These are phyloP conservation scores for Arthrobotrys sphaeroides DNA, from an alignment of 2,329 filamentous ascomycete species.

Conservation along the genomic window DNA sequence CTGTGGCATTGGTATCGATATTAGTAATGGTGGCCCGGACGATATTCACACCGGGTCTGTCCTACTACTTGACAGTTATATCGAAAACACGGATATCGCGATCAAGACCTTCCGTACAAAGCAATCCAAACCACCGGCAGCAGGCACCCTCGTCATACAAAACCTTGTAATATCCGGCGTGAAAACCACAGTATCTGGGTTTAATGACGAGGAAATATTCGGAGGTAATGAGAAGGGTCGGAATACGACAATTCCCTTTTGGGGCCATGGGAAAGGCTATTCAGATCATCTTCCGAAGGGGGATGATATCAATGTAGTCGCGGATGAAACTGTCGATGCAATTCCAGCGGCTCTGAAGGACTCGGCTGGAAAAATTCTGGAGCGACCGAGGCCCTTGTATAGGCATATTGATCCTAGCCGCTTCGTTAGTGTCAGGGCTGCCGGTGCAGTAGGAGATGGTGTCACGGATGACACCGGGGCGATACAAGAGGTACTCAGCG, in stretches of 20 bases:
- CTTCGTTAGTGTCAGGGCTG: conserved; percentile 69
- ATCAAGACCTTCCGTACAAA: conserved; percentile 70
- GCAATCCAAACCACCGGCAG: conserved; percentile 62
- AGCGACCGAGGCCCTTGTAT: conserved; percentile 91
- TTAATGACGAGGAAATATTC: conserved; percentile 32
- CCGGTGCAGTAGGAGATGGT: conserved; percentile 89
- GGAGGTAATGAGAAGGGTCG: conserved; percentile 31
- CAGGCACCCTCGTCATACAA: conserved; percentile 73
- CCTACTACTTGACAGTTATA: conserved; percentile 80
- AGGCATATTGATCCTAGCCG: conserved; percentile 70
- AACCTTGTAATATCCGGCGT: conserved; percentile 68
- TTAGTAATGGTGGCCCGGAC: conserved; percentile 72
- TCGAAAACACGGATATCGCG: conserved; percentile 78
- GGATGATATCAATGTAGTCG: conserved; percentile 43
- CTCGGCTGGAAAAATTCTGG: conserved; percentile 74
- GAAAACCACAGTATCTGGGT: conserved; percentile 63
- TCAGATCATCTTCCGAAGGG: conserved; percentile 30
- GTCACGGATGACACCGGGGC: conserved; percentile 84
- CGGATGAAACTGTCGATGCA: conserved; percentile 36
- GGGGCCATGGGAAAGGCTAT: conserved; percentile 50
- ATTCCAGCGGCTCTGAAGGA: conserved; percentile 59
- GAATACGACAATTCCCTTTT: conserved; percentile 44
- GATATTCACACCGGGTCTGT: conserved; percentile 84
- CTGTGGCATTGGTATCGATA: conserved; percentile 78
- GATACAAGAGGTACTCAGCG: conserved; percentile 79